Evolutionary conservation across 2,329 filamentous ascomycete species (phyloP).

Genomic region (Cytospora schulzeri): DNA sequence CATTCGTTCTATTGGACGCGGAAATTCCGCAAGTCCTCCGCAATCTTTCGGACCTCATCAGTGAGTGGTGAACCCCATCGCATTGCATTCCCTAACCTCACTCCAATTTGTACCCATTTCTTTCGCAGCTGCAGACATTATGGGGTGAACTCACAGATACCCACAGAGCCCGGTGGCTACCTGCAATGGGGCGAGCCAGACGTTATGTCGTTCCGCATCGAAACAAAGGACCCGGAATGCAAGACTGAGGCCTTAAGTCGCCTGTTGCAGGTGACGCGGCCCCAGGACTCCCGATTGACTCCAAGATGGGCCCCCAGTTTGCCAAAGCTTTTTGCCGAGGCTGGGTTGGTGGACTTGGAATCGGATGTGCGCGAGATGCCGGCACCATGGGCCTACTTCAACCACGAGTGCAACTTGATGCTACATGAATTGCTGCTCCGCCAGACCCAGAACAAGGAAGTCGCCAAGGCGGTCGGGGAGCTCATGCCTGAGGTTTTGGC

Average conservation of each 20-base stretch:
- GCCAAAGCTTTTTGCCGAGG: background rate
- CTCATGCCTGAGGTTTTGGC: background rate
- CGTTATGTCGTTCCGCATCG: background rate
- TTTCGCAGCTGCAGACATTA: too few species aligned
- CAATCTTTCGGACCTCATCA: too few species aligned
- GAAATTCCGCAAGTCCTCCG: slow-evolving; percentile 15
- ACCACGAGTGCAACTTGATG: slow-evolving; percentile 2
- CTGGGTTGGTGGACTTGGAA: background rate
- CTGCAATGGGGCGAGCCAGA: slow-evolving; percentile 14
- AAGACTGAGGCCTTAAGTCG: background rate
- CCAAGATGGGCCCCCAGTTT: background rate
- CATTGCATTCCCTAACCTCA: too few species aligned
- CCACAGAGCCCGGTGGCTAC: slow-evolving; percentile 5
- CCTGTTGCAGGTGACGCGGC: background rate
- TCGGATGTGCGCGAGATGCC: background rate
- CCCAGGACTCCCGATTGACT: background rate
- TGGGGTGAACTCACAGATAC: too few species aligned
- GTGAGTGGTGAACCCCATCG: too few species aligned
- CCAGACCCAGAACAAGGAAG: background rate
- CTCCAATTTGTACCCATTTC: too few species aligned
- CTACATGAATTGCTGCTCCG: background rate
- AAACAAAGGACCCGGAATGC: background rate
- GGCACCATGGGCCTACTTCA: background rate
- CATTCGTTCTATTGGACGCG: slow-evolving; percentile 27
- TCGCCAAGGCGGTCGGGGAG: background rate